phyloP scores from a whole-genome alignment of 768 basidiomycete genomes.

The Floccularia luteovirens region DNA sequence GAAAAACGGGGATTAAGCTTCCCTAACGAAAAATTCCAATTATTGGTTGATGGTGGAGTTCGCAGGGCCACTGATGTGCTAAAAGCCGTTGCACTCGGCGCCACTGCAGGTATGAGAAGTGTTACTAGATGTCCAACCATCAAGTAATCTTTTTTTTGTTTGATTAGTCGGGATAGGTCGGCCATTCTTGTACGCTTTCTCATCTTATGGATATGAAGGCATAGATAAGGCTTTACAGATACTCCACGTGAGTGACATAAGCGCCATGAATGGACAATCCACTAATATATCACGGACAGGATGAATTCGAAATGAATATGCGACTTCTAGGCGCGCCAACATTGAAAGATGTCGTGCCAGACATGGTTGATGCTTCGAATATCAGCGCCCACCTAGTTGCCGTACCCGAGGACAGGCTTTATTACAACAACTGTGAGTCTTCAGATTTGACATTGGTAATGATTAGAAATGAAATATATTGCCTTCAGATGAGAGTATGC shows the following conservation, averaged over 20 bases:
- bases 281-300: constrained; percentile 30
- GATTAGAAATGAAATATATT: neutral
- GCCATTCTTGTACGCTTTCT: constrained; percentile 76
- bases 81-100: constrained; percentile 83
- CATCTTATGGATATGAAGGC: constrained; percentile 74
- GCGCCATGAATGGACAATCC: neutral
- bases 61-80: constrained; percentile 84
- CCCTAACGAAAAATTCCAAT: constrained; percentile 74
- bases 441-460: neutral
- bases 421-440: constrained; percentile 62
- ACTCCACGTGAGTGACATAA: constrained; percentile 38
- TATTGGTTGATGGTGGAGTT: constrained; percentile 94
- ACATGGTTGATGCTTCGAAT: constrained; percentile 81
- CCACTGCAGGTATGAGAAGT: constrained; percentile 59
- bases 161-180: constrained; percentile 62
- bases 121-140: neutral
- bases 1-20: constrained; percentile 60
- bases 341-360: constrained; percentile 65
- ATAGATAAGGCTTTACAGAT: constrained; percentile 70
- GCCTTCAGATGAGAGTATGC: constrained; percentile 26
- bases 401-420: constrained; percentile 60
- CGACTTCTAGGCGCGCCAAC: constrained; percentile 75
- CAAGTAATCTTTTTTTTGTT: neutral
- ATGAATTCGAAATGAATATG: constrained; percentile 93
- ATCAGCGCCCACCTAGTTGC: constrained; percentile 50